Percentiles rank a stretch among this genome's conserved stretches.
These are phyloP conservation scores for Circinella umbellata DNA, from an alignment of 371 early-diverging fungal genomes.

Conservation along the genomic window DNA sequence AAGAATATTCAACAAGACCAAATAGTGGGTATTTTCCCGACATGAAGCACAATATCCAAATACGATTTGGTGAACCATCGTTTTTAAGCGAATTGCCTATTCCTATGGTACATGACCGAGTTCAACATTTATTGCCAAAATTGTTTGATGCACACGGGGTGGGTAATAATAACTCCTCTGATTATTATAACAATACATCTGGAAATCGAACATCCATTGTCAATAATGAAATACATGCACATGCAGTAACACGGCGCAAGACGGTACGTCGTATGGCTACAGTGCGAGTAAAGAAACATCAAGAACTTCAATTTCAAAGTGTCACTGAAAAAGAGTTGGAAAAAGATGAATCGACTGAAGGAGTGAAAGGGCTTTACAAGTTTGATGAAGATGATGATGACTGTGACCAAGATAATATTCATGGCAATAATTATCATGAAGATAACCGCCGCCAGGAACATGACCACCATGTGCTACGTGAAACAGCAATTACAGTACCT, in stretches of 20 bases:
- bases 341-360: slow-evolving; percentile 43
- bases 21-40: not conserved
- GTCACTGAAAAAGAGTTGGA: slow-evolving; percentile 38
- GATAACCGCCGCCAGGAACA: not conserved
- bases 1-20: not conserved
- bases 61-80: slow-evolving; percentile 63
- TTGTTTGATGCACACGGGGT: slow-evolving; percentile 35
- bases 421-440: not conserved
- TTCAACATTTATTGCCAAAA: slow-evolving; percentile 56
- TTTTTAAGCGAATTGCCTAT: slow-evolving; percentile 58
- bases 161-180: slow-evolving; percentile 1
- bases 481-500: not conserved
- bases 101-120: slow-evolving; percentile 62
- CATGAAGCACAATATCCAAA: slow-evolving; percentile 28
- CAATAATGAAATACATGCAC: slow-evolving; percentile 8
- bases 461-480: not conserved
- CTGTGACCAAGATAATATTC: not conserved
- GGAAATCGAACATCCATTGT: slow-evolving; percentile 2
- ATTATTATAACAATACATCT: not conserved
- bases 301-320: slow-evolving; percentile 42
- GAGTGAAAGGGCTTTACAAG: slow-evolving; percentile 39
- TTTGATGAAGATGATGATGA: slow-evolving; percentile 28
- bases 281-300: slow-evolving; percentile 20
- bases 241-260: slow-evolving; percentile 36
- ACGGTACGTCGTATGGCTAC: slow-evolving; percentile 38